Evolutionary conservation across 805 yeast species (phyloP).

Genomic region (Saccharomyces jurei): DNA sequence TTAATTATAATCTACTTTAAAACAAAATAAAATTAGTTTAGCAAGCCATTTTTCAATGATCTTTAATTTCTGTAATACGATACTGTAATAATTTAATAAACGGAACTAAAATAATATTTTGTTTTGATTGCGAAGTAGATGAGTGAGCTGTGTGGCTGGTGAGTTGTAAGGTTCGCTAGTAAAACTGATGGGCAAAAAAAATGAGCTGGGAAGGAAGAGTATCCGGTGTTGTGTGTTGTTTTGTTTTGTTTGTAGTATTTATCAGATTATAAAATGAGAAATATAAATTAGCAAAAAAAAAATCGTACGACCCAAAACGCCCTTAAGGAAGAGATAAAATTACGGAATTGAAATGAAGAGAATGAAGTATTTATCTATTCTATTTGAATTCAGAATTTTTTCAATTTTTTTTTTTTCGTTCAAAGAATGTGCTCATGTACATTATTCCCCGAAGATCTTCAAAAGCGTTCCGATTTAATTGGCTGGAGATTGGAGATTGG

Average conservation of each 20-base stretch:
- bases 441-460: not conserved
- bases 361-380: not conserved
- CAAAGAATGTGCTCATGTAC: not conserved
- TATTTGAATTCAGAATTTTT: not conserved
- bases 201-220: not conserved
- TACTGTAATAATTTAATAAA: slow-evolving; percentile 2
- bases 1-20: slow-evolving; percentile 5
- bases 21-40: slow-evolving; percentile 14
- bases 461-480: not conserved
- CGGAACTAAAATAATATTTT: slow-evolving; percentile 8
- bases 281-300: not conserved
- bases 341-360: not conserved
- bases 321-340: not conserved
- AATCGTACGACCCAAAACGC: not conserved
- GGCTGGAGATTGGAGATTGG: not conserved
- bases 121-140: slow-evolving; percentile 16
- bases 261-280: not conserved
- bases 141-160: not conserved
- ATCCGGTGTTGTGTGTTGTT: not conserved
- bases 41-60: slow-evolving; percentile 19
- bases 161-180: not conserved
- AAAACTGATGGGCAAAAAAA: not conserved
- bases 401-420: not conserved
- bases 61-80: slow-evolving; percentile 1
- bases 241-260: not conserved